Percentiles rank a stretch among this genome's conserved stretches.
Evolutionary conservation across 2,329 filamentous ascomycete species (phyloP).

Genomic region (Harringtonia aguacate): DNA sequence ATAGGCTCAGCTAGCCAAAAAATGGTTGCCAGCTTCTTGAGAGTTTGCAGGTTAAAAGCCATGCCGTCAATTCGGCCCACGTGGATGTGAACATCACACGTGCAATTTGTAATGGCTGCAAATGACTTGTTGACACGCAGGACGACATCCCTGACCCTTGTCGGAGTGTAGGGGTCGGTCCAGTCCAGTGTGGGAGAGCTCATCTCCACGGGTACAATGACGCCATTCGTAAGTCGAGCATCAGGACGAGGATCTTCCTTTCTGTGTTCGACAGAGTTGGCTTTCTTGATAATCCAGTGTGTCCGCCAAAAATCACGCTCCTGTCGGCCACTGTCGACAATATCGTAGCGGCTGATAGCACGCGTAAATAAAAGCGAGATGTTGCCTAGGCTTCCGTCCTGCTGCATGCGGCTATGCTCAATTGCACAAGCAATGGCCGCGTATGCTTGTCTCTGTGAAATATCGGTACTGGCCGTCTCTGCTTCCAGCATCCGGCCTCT

Average conservation of each 20-base stretch:
- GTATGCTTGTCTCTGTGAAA: slow-evolving; percentile 12
- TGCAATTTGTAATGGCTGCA: slow-evolving; percentile 20
- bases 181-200: slow-evolving; percentile 24
- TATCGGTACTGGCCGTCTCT: not conserved
- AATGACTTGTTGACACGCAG: slow-evolving; percentile 16
- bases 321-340: slow-evolving; percentile 11
- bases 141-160: slow-evolving; percentile 14
- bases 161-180: slow-evolving; percentile 11
- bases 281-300: slow-evolving; percentile 28
- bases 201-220: slow-evolving; percentile 25
- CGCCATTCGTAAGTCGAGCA: slow-evolving; percentile 12
- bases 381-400: not conserved
- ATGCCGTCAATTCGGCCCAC: slow-evolving; percentile 23
- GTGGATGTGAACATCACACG: slow-evolving; percentile 28
- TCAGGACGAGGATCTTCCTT: slow-evolving; percentile 13
- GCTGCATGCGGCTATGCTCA: slow-evolving; percentile 11
- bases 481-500: not conserved
- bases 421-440: slow-evolving; percentile 14
- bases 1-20: slow-evolving; percentile 26
- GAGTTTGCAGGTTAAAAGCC: slow-evolving; percentile 19
- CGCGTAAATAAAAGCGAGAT: not conserved
- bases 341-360: slow-evolving; percentile 19
- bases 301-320: slow-evolving; percentile 24
- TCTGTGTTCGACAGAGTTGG: slow-evolving; percentile 25
- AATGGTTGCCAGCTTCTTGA: slow-evolving; percentile 23